A percentile compares a stretch with the other conserved stretches of the same genome.
These are phyloP conservation scores for Macrolepiota dolichaula DNA, from an alignment of 768 basidiomycete species.

Conservation along the genomic window DNA sequence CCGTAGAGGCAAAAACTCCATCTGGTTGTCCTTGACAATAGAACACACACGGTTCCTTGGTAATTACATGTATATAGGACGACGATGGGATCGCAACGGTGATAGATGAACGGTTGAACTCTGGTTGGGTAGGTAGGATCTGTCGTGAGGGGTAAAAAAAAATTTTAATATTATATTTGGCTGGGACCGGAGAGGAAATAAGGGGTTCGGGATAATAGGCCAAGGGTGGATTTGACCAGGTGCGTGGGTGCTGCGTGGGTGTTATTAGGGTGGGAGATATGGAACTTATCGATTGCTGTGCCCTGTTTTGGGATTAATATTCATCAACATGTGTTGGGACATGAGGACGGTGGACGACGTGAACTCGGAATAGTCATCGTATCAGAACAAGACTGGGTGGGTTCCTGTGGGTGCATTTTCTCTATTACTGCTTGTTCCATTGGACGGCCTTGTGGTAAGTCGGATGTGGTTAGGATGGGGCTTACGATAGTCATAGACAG, in stretches of 20 bases:
- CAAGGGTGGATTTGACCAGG: neutral
- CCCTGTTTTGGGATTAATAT: conserved; percentile 14
- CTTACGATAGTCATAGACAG: too few relatives aligned
- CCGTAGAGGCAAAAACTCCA: neutral
- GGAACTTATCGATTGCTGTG: conserved; percentile 16
- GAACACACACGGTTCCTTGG: too few relatives aligned
- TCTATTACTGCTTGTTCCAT: conserved; percentile 1
- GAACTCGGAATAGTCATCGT: neutral
- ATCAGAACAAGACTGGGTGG: neutral
- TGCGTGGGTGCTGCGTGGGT: neutral
- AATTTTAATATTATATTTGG: too few relatives aligned
- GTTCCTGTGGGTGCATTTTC: conserved; percentile 1
- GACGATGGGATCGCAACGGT: too few relatives aligned
- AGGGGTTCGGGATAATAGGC: neutral
- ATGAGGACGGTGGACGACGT: conserved; percentile 28
- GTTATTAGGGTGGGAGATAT: conserved; percentile 4
- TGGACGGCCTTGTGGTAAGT: neutral
- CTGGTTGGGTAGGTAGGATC: neutral
- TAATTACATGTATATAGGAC: too few relatives aligned
- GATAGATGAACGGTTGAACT: too few relatives aligned
- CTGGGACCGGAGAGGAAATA: neutral
- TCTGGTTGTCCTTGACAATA: conserved; percentile 8
- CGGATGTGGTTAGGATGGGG: neutral
- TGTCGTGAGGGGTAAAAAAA: too few relatives aligned
- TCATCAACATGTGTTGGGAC: conserved; percentile 38